Conservation (phyloP, 106 monocot genomes). For the Dendrobium chrysotoxum region DNA sequence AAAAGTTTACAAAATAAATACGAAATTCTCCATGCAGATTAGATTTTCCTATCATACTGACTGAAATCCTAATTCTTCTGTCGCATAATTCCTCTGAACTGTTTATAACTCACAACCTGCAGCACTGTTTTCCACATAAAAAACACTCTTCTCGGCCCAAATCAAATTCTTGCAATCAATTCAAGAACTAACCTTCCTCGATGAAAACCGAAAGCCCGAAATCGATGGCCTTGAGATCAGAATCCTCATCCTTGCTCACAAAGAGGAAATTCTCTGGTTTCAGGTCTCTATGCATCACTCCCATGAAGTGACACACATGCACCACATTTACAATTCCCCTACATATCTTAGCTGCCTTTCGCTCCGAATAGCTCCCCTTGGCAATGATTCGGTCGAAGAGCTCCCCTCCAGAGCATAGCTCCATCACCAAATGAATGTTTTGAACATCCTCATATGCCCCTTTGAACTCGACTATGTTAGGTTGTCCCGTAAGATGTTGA, state of each 20-base stretch:
- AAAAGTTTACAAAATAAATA: too few relatives aligned
- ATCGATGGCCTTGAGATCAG: constrained; percentile 54
- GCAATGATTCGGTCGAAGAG: constrained; percentile 64
- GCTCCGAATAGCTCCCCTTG: constrained; percentile 51
- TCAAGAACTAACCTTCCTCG: constrained; percentile 43
- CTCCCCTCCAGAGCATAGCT: constrained; percentile 72
- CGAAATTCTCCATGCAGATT: too few relatives aligned
- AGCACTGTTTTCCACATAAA: not conserved
- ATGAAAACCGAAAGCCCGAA: constrained; percentile 79
- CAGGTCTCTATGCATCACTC: constrained; percentile 65
- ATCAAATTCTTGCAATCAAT: not conserved
- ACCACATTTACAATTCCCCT: constrained; percentile 54
- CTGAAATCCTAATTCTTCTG: too few relatives aligned
- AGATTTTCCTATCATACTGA: too few relatives aligned
- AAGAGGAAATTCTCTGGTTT: constrained; percentile 73
- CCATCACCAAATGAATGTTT: constrained; percentile 61
- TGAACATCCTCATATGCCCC: constrained; percentile 54
- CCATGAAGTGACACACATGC: constrained; percentile 78
- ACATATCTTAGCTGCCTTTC: constrained; percentile 34
- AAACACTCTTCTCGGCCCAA: not conserved
- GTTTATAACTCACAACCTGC: too few relatives aligned
- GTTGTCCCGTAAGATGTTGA: constrained; percentile 62
- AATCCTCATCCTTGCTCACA: constrained; percentile 30
- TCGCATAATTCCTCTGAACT: too few relatives aligned
- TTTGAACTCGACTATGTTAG: constrained; percentile 62